These are phyloP conservation scores for Apophysomyces ossiformis DNA, from an alignment of 371 early-diverging fungal species.

Conservation along the genomic window DNA sequence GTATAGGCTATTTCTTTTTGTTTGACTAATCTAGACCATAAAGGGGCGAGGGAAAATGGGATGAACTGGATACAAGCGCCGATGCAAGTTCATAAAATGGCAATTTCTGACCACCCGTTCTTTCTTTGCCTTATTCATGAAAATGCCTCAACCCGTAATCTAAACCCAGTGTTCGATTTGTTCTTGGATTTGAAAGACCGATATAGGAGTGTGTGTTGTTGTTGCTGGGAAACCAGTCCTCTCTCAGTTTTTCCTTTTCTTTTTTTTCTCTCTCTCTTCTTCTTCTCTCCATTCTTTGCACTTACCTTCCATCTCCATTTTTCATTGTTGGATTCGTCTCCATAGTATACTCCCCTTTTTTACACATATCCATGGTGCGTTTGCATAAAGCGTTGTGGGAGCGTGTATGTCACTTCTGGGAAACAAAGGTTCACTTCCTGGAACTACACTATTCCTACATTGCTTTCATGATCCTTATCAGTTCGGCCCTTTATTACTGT, in stretches of 20 bases:
- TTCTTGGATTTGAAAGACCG: neutral
- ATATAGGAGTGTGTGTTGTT: neutral
- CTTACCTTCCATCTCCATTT: neutral
- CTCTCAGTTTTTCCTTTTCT: neutral
- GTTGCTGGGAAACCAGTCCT: neutral
- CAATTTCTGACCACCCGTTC: slow-evolving; percentile 5
- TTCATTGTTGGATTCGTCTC: no score
- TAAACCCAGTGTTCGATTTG: slow-evolving; percentile 3
- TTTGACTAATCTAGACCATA: neutral
- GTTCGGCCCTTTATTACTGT: slow-evolving; percentile 40
- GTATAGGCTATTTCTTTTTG: neutral
- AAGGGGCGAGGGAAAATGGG: slow-evolving; percentile 5
- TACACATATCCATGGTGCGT: neutral
- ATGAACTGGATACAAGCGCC: neutral
- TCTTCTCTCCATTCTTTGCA: neutral
- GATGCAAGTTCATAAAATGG: neutral
- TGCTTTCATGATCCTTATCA: slow-evolving; percentile 29
- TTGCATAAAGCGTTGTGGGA: slow-evolving; percentile 1
- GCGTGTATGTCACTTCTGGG: slow-evolving; percentile 25
- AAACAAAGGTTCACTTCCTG: slow-evolving; percentile 46
- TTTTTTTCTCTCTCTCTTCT: neutral
- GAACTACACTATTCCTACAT: slow-evolving; percentile 53
- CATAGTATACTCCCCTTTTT: no score
- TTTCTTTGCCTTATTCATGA: neutral
- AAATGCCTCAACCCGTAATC: neutral